phyloP scores from a whole-genome alignment of 148 eudicot genomes.

The Dianthus caryophyllus region DNA sequence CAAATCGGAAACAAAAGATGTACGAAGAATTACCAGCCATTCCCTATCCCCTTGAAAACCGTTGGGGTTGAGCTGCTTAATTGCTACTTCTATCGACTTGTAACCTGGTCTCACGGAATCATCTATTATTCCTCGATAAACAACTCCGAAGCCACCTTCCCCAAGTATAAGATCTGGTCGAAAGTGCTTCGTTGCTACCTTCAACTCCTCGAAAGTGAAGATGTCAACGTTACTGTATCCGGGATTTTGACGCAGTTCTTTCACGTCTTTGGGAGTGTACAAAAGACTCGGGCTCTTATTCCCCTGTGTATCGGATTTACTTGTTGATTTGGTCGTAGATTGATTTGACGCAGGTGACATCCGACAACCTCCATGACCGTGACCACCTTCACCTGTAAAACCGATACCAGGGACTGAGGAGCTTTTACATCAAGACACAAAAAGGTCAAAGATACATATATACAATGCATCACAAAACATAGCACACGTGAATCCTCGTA shows the following conservation, averaged over 20 bases:
- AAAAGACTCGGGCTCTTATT: slow-evolving; percentile 35
- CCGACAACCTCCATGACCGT: slow-evolving; percentile 18
- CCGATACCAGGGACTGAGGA: slow-evolving; percentile 5
- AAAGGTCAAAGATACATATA: background rate
- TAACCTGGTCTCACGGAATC: slow-evolving; percentile 71
- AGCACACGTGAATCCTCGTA: background rate
- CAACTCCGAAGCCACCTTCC: slow-evolving; percentile 91
- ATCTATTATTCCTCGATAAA: slow-evolving; percentile 72
- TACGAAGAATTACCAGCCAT: slow-evolving; percentile 70
- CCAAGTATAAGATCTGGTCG: slow-evolving; percentile 81
- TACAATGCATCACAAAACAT: background rate
- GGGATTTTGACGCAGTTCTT: slow-evolving; percentile 65
- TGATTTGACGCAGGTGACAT: slow-evolving; percentile 21
- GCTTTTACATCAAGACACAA: background rate
- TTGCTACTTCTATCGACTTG: slow-evolving; percentile 60
- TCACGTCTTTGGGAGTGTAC: slow-evolving; percentile 59
- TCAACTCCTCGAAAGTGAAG: slow-evolving; percentile 81
- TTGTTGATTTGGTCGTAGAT: slow-evolving; percentile 19
- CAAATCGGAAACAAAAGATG: background rate
- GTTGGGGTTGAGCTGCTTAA: slow-evolving; percentile 82
- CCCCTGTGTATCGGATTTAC: slow-evolving; percentile 27
- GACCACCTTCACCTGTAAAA: slow-evolving; percentile 26
- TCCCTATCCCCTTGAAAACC: slow-evolving; percentile 85
- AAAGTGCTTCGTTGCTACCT: slow-evolving; percentile 71
- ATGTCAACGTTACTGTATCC: slow-evolving; percentile 66